Evolutionary conservation across 2,329 filamentous ascomycete genomes (phyloP).

Genomic region (Fusarium musae): DNA sequence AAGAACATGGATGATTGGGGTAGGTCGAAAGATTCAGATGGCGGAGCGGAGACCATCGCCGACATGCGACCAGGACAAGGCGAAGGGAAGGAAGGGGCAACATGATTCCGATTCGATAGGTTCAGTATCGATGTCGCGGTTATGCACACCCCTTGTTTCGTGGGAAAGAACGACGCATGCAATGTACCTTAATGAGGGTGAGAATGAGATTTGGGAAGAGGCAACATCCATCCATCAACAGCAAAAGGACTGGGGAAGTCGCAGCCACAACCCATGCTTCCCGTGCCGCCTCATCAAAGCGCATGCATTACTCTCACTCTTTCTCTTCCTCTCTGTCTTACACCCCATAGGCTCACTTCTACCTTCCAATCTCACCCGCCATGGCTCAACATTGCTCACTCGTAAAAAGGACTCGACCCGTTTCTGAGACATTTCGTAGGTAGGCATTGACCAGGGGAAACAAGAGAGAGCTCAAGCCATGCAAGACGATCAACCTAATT

Average conservation of each 20-base stretch:
- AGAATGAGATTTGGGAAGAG: constrained; percentile 16
- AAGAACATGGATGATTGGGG: constrained; percentile 40
- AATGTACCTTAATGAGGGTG: constrained; percentile 4
- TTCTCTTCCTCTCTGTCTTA: neutral
- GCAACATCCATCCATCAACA: neutral
- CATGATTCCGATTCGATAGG: constrained; percentile 29
- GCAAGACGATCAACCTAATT: constrained; percentile 37
- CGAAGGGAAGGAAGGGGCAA: constrained; percentile 12
- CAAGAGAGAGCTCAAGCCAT: constrained; percentile 23
- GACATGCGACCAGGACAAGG: constrained; percentile 19
- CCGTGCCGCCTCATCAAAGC: constrained; percentile 5
- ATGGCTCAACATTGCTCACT: neutral
- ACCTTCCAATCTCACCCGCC: constrained; percentile 3
- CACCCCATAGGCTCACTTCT: neutral
- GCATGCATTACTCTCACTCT: neutral
- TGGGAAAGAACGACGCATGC: constrained; percentile 6
- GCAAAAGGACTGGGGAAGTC: constrained; percentile 5
- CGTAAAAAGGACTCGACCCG: constrained; percentile 1
- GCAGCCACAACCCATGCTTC: neutral
- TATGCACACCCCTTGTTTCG: constrained; percentile 35
- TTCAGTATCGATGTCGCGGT: constrained; percentile 15
- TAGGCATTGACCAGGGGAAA: neutral
- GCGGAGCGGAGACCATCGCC: constrained; percentile 25
- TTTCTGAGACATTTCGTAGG: constrained; percentile 18
- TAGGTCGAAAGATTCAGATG: constrained; percentile 31